Conservation (phyloP, 1,284 basidiomycete genomes). For the Gomphus bonarii region DNA sequence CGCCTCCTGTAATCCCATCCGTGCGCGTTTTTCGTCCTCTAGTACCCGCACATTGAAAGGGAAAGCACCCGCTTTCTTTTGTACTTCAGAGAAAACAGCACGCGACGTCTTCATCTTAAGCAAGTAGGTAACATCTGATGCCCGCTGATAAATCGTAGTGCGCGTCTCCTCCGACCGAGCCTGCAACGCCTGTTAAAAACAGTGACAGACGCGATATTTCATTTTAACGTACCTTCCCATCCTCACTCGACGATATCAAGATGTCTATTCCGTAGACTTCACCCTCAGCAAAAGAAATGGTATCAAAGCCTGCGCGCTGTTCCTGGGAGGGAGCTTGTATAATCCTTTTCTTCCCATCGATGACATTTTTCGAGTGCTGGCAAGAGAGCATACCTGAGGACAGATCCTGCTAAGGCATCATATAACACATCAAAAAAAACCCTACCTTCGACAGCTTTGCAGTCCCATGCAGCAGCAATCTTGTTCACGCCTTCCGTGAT, state of each 20-base stretch:
- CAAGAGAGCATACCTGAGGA: slow-evolving; percentile 76
- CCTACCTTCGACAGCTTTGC: slow-evolving; percentile 85
- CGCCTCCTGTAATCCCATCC: slow-evolving; percentile 94
- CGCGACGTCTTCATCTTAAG: slow-evolving; percentile 97
- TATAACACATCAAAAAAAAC: slow-evolving; percentile 15
- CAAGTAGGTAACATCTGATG: slow-evolving; percentile 83
- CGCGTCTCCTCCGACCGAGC: slow-evolving; percentile 81
- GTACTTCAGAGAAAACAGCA: slow-evolving; percentile 90
- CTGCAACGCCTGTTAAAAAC: slow-evolving; percentile 26
- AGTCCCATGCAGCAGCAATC: slow-evolving; percentile 63
- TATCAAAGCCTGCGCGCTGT: slow-evolving; percentile 80
- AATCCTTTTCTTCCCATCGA: slow-evolving; percentile 95
- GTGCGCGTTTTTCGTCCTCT: slow-evolving; percentile 91
- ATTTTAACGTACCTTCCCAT: slow-evolving; percentile 61
- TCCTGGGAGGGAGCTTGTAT: slow-evolving; percentile 81
- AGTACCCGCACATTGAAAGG: slow-evolving; percentile 93
- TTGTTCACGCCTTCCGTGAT: slow-evolving; percentile 84
- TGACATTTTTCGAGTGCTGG: slow-evolving; percentile 86
- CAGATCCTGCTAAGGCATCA: background rate
- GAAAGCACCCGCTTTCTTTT: slow-evolving; percentile 96
- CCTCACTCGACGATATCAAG: slow-evolving; percentile 78
- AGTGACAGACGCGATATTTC: background rate
- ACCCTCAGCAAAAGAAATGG: slow-evolving; percentile 79
- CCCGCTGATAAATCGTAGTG: slow-evolving; percentile 91
- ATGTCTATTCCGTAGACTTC: slow-evolving; percentile 97